phyloP scores from a whole-genome alignment of 2,329 filamentous ascomycete genomes.

The Tricladium varicosporioides region DNA sequence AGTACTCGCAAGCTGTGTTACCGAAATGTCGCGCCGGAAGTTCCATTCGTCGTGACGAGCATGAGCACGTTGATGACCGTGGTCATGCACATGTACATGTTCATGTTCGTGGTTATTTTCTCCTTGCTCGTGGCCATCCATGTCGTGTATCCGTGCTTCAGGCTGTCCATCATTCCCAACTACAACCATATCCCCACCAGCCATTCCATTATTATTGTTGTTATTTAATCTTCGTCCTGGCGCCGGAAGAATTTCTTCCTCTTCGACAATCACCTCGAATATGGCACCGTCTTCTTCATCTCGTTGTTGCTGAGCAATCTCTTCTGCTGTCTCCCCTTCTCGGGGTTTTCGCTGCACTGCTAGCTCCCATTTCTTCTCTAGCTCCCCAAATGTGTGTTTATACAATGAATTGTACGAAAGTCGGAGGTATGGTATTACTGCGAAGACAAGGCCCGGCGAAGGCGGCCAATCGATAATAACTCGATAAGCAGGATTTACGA shows the following conservation, averaged over 20 bases:
- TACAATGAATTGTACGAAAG: conserved; percentile 63
- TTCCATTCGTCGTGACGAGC: conserved; percentile 17
- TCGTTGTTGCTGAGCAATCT: conserved; percentile 35
- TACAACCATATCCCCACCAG: no score
- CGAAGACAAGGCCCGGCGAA: conserved; percentile 62
- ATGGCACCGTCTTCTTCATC: conserved; percentile 32
- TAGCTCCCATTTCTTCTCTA: conserved; percentile 33
- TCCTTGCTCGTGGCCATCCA: neutral
- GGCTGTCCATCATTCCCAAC: no score
- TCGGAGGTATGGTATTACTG: conserved; percentile 63
- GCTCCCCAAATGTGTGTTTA: conserved; percentile 23
- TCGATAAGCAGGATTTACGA: conserved; percentile 22
- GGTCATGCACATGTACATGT: conserved; percentile 1
- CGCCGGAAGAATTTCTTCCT: neutral
- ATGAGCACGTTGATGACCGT: neutral
- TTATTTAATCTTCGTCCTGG: neutral
- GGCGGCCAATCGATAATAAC: conserved; percentile 44
- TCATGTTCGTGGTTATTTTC: neutral
- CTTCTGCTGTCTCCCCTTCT: conserved; percentile 34
- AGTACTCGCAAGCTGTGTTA: conserved; percentile 54
- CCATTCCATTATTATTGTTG: no score
- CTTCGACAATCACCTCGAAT: conserved; percentile 22
- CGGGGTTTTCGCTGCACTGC: conserved; percentile 34
- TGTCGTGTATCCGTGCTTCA: no score
- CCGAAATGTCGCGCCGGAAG: conserved; percentile 39